These are phyloP conservation scores for Citrullus colocynthis DNA, from an alignment of 306 rosid species.

Conservation along the genomic window DNA sequence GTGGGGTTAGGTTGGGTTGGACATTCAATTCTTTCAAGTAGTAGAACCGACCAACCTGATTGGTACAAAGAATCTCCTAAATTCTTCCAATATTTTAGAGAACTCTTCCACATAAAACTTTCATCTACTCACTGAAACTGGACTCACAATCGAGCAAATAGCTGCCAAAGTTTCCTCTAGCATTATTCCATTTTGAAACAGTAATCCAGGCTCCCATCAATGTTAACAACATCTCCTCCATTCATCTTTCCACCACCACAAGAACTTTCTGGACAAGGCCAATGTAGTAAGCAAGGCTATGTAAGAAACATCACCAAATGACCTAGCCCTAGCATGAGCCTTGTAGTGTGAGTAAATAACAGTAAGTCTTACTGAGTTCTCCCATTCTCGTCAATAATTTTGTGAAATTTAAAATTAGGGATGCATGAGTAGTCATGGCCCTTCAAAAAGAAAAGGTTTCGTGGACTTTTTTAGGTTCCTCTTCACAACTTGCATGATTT, in stretches of 20 bases:
- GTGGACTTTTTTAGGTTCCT: not conserved
- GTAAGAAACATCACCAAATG: not conserved
- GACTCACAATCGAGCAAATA: not conserved
- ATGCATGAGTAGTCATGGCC: not conserved
- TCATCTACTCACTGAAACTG: not conserved
- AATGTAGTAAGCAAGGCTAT: not conserved
- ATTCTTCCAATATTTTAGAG: not conserved
- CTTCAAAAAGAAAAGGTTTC: not conserved
- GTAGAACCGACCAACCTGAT: too few species aligned
- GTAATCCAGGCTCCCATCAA: not conserved
- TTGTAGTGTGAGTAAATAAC: not conserved
- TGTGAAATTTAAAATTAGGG: not conserved
- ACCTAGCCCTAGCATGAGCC: not conserved
- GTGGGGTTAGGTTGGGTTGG: too few species aligned
- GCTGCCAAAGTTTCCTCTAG: not conserved
- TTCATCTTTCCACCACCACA: not conserved
- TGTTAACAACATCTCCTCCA: not conserved
- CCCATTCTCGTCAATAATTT: too few species aligned
- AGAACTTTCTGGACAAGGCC: not conserved
- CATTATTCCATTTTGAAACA: not conserved
- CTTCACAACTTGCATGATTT: not conserved
- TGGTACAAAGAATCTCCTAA: not conserved
- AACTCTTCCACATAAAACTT: not conserved
- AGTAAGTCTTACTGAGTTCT: too few species aligned
- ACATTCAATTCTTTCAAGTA: too few species aligned